phyloP scores from a whole-genome alignment of 1,139 yeast genomes.

The Magnusiomyces ingens region DNA sequence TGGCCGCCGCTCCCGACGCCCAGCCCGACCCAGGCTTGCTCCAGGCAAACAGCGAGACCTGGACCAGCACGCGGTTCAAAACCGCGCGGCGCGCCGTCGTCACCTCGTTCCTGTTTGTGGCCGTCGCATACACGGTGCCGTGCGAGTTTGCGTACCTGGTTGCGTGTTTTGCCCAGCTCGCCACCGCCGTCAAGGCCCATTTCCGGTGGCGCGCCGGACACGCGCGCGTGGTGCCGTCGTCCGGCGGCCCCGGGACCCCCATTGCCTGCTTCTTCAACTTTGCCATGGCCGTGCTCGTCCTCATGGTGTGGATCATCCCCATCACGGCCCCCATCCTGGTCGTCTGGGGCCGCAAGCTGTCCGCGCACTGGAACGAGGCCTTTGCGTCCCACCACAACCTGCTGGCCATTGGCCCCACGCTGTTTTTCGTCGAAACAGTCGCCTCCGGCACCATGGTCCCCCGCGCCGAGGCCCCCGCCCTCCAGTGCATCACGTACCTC shows the following conservation, averaged over 20 bases:
- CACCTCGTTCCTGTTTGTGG: constrained; percentile 34
- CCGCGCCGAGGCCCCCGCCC: constrained; percentile 16
- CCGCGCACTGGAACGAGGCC: constrained; percentile 27
- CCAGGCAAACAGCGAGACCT: no score
- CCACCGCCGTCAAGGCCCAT: constrained; percentile 16
- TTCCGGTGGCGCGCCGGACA: background rate
- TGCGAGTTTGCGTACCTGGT: constrained; percentile 70
- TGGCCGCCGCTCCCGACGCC: no score
- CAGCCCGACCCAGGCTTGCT: no score
- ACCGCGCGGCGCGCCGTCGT: constrained; percentile 25
- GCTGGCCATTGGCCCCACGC: constrained; percentile 30
- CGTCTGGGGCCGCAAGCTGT: constrained; percentile 33
- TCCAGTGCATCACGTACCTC: constrained; percentile 20
- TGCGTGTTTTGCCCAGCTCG: constrained; percentile 41
- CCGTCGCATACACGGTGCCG: constrained; percentile 60
- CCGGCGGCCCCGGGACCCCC: background rate
- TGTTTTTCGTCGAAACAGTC: constrained; percentile 27
- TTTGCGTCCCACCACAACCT: constrained; percentile 28
- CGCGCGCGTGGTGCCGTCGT: background rate
- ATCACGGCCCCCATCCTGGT: constrained; percentile 30
- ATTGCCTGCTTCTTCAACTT: constrained; percentile 21
- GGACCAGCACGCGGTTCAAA: background rate
- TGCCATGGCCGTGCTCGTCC: constrained; percentile 25
- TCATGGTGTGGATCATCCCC: constrained; percentile 32
- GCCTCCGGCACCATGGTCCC: constrained; percentile 29